Evolutionary conservation across 83 land plant genomes (phyloP).

Genomic region (Thuja plicata): DNA sequence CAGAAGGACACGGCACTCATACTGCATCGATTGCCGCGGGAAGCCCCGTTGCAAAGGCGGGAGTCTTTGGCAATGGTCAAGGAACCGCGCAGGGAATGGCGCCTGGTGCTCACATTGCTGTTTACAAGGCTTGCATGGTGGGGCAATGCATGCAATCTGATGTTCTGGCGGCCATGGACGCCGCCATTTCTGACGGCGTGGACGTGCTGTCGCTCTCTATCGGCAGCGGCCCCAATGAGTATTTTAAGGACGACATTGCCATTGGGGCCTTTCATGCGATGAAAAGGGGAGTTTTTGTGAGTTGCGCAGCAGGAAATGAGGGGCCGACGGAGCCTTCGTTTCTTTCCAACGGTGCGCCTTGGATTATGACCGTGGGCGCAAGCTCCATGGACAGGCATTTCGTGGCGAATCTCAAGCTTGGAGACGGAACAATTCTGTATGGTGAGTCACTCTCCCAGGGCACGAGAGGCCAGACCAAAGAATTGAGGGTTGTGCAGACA

Average conservation of each 20-base stretch:
- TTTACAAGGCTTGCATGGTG: slow-evolving; percentile 32
- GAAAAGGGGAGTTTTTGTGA: slow-evolving; percentile 34
- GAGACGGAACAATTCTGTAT: slow-evolving; percentile 21
- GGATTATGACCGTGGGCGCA: slow-evolving; percentile 55
- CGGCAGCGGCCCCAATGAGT: not conserved
- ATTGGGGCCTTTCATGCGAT: slow-evolving; percentile 35
- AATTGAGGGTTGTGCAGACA: not conserved
- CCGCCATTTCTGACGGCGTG: slow-evolving; percentile 42
- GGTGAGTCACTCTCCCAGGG: slow-evolving; percentile 38
- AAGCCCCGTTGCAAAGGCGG: slow-evolving; percentile 14
- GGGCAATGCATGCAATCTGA: slow-evolving; percentile 22
- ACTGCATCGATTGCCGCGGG: slow-evolving; percentile 49
- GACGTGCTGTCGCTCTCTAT: slow-evolving; percentile 54
- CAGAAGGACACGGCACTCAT: slow-evolving; percentile 46
- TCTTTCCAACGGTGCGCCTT: slow-evolving; percentile 40
- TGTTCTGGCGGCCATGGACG: slow-evolving; percentile 33
- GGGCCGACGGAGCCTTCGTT: slow-evolving; percentile 26
- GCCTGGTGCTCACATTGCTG: slow-evolving; percentile 29
- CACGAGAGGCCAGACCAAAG: not conserved
- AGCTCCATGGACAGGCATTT: slow-evolving; percentile 42
- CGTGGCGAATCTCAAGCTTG: slow-evolving; percentile 25
- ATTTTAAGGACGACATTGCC: slow-evolving; percentile 23
- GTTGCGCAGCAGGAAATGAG: slow-evolving; percentile 42
- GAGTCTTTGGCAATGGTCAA: slow-evolving; percentile 22
- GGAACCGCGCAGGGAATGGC: slow-evolving; percentile 41